These are phyloP conservation scores for Cyclotella sp. DNA, from an alignment of 108 stramenopile species.

Conservation along the genomic window DNA sequence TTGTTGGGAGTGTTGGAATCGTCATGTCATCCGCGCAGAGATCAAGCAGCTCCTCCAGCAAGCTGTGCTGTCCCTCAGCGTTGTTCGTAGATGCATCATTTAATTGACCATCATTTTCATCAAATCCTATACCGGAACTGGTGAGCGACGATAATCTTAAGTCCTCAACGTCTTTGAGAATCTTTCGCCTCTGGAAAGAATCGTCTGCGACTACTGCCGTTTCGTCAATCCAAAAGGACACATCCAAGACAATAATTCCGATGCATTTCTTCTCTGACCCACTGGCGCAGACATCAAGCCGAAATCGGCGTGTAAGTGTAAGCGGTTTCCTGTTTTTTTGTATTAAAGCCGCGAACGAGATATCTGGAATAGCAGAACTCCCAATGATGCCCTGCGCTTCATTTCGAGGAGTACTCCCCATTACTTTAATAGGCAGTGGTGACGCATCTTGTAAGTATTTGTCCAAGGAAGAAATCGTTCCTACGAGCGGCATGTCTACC, in stretches of 20 bases:
- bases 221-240: conserved; percentile 2
- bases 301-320: background rate
- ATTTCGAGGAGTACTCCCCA: background rate
- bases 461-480: conserved; percentile 12
- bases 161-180: background rate
- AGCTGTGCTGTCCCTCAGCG: conserved; percentile 12
- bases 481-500: conserved; percentile 34
- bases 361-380: conserved; percentile 16
- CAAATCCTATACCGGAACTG: background rate
- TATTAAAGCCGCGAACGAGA: conserved; percentile 10
- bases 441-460: conserved; percentile 50
- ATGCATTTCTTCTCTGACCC: background rate
- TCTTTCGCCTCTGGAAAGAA: background rate
- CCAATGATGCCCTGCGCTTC: conserved; percentile 11
- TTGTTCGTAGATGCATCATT: conserved; percentile 1
- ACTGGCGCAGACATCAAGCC: background rate
- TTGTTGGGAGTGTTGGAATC: conserved; percentile 21
- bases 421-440: conserved; percentile 32
- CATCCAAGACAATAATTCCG: conserved; percentile 4
- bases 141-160: background rate
- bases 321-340: background rate
- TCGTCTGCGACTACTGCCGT: background rate
- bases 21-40: conserved; percentile 54
- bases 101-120: background rate
- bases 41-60: conserved; percentile 49